A percentile compares a stretch with the other conserved stretches of the same genome.
Conservation (phyloP, 169 alveolate genomes). For the Cryptosporidium tyzzeri region DNA sequence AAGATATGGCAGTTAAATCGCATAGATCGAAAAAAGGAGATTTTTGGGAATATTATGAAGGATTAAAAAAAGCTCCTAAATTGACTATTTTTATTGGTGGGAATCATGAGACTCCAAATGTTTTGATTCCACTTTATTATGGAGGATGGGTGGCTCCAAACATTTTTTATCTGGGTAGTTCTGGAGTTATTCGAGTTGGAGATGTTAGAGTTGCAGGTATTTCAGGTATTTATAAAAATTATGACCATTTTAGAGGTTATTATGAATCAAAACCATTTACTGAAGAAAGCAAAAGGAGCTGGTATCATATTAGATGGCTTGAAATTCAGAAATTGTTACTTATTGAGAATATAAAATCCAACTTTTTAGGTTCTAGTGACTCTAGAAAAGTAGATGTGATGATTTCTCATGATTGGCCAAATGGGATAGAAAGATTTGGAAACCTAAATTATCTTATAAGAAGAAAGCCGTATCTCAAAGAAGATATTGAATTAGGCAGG, state of each 20-base stretch:
- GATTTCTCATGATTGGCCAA: conserved; percentile 98
- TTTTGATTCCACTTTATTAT: conserved; percentile 90
- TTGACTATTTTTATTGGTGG: conserved; percentile 97
- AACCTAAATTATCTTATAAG: conserved; percentile 83
- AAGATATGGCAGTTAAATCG: conserved; percentile 90
- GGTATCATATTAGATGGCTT: conserved; percentile 91
- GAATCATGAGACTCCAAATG: conserved; percentile 96
- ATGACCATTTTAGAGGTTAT: conserved; percentile 87
- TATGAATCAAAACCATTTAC: conserved; percentile 91
- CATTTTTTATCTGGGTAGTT: conserved; percentile 94
- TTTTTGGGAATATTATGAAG: conserved; percentile 91
- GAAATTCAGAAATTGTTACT: conserved; percentile 89
- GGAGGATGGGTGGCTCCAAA: conserved; percentile 99
- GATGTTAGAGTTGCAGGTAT: conserved; percentile 94
- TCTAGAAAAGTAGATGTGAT: conserved; percentile 87
- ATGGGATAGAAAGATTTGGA: conserved; percentile 87
- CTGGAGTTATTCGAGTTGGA: conserved; percentile 91
- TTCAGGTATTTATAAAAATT: conserved; percentile 93
- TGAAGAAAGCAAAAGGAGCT: conserved; percentile 86
- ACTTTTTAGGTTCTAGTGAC: conserved; percentile 28
- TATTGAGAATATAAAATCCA: conserved; percentile 76
- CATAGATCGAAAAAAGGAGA: conserved; percentile 90
- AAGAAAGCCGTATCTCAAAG: conserved; percentile 84
- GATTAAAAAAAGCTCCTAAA: conserved; percentile 89
- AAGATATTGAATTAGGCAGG: conserved; percentile 74